phyloP scores from a whole-genome alignment of 805 yeast genomes.

The Kodamaea kaohsiungensis region DNA sequence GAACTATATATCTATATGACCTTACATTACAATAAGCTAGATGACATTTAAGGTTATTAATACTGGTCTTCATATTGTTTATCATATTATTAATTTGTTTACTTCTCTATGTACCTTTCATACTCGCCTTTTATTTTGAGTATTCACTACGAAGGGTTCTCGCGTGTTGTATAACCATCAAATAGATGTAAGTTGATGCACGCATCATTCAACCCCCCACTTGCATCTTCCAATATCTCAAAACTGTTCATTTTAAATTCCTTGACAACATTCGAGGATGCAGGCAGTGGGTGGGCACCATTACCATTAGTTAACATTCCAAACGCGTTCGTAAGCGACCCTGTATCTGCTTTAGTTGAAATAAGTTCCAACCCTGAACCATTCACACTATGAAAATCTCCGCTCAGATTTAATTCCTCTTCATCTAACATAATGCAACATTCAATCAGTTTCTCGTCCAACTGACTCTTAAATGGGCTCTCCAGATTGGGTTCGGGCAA shows the following conservation, averaged over 20 bases:
- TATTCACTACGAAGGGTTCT: constrained; percentile 39
- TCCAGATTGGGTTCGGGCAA: constrained; percentile 30
- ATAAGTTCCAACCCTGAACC: constrained; percentile 25
- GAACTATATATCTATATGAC: too few species aligned
- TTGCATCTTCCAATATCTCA: constrained; percentile 39
- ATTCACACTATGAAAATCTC: constrained; percentile 36
- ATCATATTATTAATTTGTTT: not conserved
- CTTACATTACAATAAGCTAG: too few species aligned
- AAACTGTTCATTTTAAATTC: constrained; percentile 35
- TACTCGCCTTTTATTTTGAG: not conserved
- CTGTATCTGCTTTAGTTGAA: constrained; percentile 12
- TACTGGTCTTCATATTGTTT: not conserved
- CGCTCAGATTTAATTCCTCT: constrained; percentile 30
- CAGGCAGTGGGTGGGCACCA: not conserved
- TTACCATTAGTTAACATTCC: constrained; percentile 13
- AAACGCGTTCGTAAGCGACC: constrained; percentile 10
- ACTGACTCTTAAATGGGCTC: constrained; percentile 20
- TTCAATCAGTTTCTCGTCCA: constrained; percentile 16
- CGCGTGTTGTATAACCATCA: constrained; percentile 43
- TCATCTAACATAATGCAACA: constrained; percentile 30
- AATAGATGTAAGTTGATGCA: constrained; percentile 39
- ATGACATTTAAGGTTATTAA: too few species aligned
- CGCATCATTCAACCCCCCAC: constrained; percentile 29
- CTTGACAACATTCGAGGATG: not conserved
- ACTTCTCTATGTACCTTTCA: not conserved